Percentiles rank a stretch among this genome's conserved stretches.
Conservation (phyloP, 73 alveolate species). For the Paramecium caudatum region DNA sequence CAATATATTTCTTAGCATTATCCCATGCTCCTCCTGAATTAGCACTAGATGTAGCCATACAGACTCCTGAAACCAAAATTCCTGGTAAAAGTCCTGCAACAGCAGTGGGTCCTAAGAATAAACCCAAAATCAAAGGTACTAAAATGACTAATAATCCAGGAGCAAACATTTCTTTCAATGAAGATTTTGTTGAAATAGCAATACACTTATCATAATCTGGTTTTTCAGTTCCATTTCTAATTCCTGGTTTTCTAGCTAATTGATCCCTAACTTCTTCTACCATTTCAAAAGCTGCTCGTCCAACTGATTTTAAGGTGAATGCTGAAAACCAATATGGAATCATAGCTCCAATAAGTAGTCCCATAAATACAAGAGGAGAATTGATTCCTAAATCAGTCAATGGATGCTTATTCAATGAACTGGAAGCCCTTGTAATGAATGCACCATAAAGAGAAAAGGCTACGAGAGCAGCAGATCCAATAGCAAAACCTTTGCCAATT, state of each 20-base stretch:
- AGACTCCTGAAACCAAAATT: constrained; percentile 89
- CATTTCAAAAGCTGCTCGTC: constrained; percentile 86
- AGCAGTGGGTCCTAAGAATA: constrained; percentile 89
- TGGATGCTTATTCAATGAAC: constrained; percentile 68
- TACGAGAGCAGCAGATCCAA: constrained; percentile 88
- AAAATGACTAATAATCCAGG: constrained; percentile 92
- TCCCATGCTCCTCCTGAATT: constrained; percentile 98
- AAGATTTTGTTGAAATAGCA: constrained; percentile 82
- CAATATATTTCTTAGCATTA: constrained; percentile 88
- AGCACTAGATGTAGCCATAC: constrained; percentile 90
- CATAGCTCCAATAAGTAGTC: constrained; percentile 93
- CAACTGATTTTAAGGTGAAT: constrained; percentile 88
- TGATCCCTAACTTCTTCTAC: constrained; percentile 80
- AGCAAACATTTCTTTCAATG: constrained; percentile 89
- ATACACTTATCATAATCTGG: constrained; percentile 85
- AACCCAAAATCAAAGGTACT: constrained; percentile 90
- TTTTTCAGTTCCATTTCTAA: constrained; percentile 71
- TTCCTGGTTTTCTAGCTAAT: constrained; percentile 72
- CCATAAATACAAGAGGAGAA: constrained; percentile 86
- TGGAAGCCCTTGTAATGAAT: constrained; percentile 82
- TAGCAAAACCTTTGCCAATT: constrained; percentile 86
- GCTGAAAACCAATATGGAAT: constrained; percentile 93
- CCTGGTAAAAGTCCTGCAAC: constrained; percentile 93
- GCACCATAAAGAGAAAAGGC: constrained; percentile 87
- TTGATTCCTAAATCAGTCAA: constrained; percentile 82